These are phyloP conservation scores for Sicyos baderoa DNA, from an alignment of 306 rosid species.

Conservation along the genomic window DNA sequence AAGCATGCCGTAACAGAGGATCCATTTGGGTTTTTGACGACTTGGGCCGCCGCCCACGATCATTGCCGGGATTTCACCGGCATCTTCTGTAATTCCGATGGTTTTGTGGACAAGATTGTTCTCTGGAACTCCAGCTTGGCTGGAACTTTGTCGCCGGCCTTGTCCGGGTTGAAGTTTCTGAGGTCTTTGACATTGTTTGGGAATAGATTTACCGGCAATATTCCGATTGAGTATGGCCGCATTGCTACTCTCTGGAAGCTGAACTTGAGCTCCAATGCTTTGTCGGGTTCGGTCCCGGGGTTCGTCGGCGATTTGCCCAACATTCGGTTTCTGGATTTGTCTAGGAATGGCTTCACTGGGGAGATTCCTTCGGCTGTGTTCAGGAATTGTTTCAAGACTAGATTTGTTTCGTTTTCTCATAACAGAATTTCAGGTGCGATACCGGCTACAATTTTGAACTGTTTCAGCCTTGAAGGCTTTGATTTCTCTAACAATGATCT, in stretches of 20 bases:
- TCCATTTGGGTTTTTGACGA: slow-evolving; percentile 47
- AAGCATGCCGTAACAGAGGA: slow-evolving; percentile 64
- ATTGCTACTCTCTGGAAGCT: slow-evolving; percentile 79
- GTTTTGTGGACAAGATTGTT: slow-evolving; percentile 75
- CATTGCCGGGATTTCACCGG: slow-evolving; percentile 63
- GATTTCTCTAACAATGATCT: slow-evolving; percentile 87
- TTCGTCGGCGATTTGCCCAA: slow-evolving; percentile 71
- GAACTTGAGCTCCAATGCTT: slow-evolving; percentile 74
- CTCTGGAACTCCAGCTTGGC: slow-evolving; percentile 80
- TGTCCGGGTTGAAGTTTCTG: slow-evolving; percentile 66
- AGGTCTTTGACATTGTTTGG: slow-evolving; percentile 80
- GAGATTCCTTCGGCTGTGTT: slow-evolving; percentile 73
- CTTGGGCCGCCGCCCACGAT: slow-evolving; percentile 59
- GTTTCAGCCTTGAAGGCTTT: slow-evolving; percentile 80
- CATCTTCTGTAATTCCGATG: slow-evolving; percentile 54
- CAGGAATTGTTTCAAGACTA: slow-evolving; percentile 61
- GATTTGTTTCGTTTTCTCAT: slow-evolving; percentile 71
- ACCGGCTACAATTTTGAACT: slow-evolving; percentile 61
- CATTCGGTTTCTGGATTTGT: slow-evolving; percentile 83
- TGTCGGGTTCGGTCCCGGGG: slow-evolving; percentile 78
- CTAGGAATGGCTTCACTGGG: slow-evolving; percentile 71
- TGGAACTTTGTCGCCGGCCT: slow-evolving; percentile 60
- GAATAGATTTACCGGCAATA: slow-evolving; percentile 57
- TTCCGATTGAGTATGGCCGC: slow-evolving; percentile 58
- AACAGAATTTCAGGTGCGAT: slow-evolving; percentile 61